Evolutionary conservation across 306 rosid genomes (phyloP).

Genomic region (Malus sylvestris): DNA sequence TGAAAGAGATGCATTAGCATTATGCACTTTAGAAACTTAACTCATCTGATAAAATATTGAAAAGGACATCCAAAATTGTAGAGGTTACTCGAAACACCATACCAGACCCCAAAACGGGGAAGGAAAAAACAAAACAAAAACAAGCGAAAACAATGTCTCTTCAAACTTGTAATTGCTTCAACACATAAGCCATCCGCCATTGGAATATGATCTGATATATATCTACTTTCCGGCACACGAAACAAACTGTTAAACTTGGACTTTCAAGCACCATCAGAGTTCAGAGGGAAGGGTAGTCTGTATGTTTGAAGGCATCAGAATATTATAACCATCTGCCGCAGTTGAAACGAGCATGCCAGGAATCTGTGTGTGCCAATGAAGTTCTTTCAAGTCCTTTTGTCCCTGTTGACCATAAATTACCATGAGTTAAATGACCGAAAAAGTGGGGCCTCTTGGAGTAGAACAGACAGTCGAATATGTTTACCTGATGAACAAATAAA

Average conservation of each 20-base stretch:
- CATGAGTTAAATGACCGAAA: background rate
- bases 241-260: background rate
- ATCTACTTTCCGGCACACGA: background rate
- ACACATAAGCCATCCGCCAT: background rate
- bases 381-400: constrained; percentile 84
- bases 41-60: background rate
- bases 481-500: constrained; percentile 86
- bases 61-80: background rate
- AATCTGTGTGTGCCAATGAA: constrained; percentile 93
- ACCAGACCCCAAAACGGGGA: background rate
- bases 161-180: background rate
- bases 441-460: background rate
- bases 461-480: background rate
- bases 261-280: constrained; percentile 45
- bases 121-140: background rate
- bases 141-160: background rate
- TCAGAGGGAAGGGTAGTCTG: constrained; percentile 70
- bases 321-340: constrained; percentile 83
- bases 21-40: background rate
- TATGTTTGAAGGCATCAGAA: constrained; percentile 91
- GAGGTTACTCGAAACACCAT: background rate
- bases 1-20: background rate
- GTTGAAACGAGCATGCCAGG: constrained; percentile 97
- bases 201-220: background rate
- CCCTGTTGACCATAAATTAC: constrained; percentile 45